Evolutionary conservation across 2,329 filamentous ascomycete genomes (phyloP), one percentile per base, ranked within the genome.

Genomic region (Didymella exigua): DNA sequence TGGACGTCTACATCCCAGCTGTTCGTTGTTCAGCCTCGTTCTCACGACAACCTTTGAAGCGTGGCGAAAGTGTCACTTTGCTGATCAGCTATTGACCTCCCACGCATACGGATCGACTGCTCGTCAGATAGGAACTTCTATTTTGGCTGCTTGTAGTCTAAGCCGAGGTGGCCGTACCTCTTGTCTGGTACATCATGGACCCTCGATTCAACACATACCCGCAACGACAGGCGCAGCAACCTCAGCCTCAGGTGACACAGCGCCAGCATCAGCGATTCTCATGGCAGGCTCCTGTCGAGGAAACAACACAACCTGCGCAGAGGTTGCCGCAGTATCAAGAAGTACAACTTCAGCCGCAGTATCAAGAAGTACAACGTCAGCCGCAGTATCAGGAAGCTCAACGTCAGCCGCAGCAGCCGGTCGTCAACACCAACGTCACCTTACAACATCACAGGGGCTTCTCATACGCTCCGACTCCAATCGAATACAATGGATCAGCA

Each of bases 381-480:
- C 44, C 42, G 6, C 43, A 55, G 14, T 50, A 50, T n/a, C 36
- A 56, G 33, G 23, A 54, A 29, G 36, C 43, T 31, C 36, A 50
- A n/a, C 29, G 26, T 26, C 40, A 45, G 14, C 42, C 42, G 11
- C 44, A 41, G 33, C 48, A 56, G 27, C 42, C 47, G 16, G 26
- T 29, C 7, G 33, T 48, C 38, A 46, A 53, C 23, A 47, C 42
- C 23, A 49, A 41, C 24, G 33, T 49, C 38, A 36, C 21, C 29
- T 21, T 40, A 8, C 57, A 62, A 34, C 58, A 60, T 27, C 64
- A 55, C 49, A 68, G 72, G 58, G 69, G 62, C 43, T 74, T 74
- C 49, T 74, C 72, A 4, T 75, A 73, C 60, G 68, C 70, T 34
- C 69, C 71, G 29, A 75, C 73, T 16, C 73, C 74, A 7, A 60